These are phyloP conservation scores for Chalciporus piperatus DNA, from an alignment of 768 basidiomycete genomes.

Conservation along the genomic window DNA sequence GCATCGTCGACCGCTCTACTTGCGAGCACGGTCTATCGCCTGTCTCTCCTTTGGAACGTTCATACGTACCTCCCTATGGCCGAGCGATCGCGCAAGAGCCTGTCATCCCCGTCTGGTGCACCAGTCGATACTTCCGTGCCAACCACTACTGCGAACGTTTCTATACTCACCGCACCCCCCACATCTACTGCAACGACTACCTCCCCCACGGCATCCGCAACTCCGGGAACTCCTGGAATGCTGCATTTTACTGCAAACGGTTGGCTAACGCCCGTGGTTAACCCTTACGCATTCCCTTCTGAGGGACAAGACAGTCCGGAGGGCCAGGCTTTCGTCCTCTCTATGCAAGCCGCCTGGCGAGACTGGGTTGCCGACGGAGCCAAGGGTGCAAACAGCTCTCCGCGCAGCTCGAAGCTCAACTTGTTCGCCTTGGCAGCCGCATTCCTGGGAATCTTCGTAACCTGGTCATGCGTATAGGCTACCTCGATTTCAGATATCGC, in stretches of 20 bases:
- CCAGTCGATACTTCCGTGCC: constrained; percentile 13
- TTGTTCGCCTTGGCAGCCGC: not conserved
- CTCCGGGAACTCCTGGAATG: constrained; percentile 18
- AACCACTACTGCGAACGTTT: not conserved
- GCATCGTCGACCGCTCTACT: constrained; percentile 71
- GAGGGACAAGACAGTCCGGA: constrained; percentile 64
- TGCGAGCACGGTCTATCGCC: constrained; percentile 72
- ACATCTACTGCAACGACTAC: constrained; percentile 7
- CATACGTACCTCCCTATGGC: constrained; percentile 54
- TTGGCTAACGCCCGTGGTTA: constrained; percentile 72
- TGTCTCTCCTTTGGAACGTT: constrained; percentile 52
- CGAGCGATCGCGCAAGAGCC: constrained; percentile 47
- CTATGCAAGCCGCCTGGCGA: constrained; percentile 70
- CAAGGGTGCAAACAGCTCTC: constrained; percentile 43
- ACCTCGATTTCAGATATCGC: not conserved
- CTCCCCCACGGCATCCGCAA: constrained; percentile 2
- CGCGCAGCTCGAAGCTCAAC: not conserved
- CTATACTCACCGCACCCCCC: not conserved
- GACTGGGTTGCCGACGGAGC: constrained; percentile 67
- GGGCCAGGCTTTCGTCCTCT: constrained; percentile 74
- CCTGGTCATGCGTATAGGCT: not conserved
- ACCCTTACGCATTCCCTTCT: constrained; percentile 55
- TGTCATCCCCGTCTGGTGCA: constrained; percentile 26
- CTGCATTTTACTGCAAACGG: constrained; percentile 56
- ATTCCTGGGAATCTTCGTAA: not conserved